Evolutionary conservation across 768 basidiomycete species (phyloP).

Genomic region (Ephemerocybe angulata): DNA sequence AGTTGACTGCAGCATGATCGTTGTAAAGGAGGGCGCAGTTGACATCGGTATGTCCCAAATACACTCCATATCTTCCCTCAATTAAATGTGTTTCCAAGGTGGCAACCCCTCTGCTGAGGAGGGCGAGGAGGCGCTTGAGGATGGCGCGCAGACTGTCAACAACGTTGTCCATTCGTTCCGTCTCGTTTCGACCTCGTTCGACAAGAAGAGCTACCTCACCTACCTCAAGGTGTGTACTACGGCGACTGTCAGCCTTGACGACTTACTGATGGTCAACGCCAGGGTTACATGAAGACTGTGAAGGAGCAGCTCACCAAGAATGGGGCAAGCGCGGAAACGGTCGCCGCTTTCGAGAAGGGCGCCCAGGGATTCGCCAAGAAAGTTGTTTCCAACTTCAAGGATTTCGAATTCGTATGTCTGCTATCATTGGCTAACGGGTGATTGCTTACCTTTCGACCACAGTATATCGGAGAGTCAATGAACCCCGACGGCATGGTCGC

Average conservation of each 20-base stretch:
- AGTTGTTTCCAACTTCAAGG: constrained; percentile 83
- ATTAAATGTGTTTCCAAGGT: constrained; percentile 42
- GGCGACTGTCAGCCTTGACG: too few relatives aligned
- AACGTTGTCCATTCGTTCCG: constrained; percentile 92
- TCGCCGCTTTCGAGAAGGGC: constrained; percentile 76
- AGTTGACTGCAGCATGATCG: constrained; percentile 75
- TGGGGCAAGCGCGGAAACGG: too few relatives aligned
- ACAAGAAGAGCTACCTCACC: constrained; percentile 82
- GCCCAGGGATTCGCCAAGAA: constrained; percentile 83
- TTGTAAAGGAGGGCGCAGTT: constrained; percentile 73
- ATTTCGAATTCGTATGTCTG: constrained; percentile 82
- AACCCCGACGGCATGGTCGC: constrained; percentile 92
- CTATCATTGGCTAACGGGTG: neutral
- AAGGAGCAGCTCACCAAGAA: constrained; percentile 67
- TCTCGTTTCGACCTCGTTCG: constrained; percentile 74
- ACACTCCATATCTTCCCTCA: constrained; percentile 1
- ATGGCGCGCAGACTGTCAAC: constrained; percentile 75
- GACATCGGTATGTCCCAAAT: constrained; percentile 71
- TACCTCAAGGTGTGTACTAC: constrained; percentile 73
- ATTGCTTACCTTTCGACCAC: neutral
- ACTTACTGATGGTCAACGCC: too few relatives aligned
- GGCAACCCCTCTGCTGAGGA: constrained; percentile 94
- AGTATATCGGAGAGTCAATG: constrained; percentile 76
- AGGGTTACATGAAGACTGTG: constrained; percentile 94
- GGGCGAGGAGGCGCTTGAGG: constrained; percentile 73